Conservation (phyloP, 768 basidiomycete species). For the Infundibulicybe gibba region DNA sequence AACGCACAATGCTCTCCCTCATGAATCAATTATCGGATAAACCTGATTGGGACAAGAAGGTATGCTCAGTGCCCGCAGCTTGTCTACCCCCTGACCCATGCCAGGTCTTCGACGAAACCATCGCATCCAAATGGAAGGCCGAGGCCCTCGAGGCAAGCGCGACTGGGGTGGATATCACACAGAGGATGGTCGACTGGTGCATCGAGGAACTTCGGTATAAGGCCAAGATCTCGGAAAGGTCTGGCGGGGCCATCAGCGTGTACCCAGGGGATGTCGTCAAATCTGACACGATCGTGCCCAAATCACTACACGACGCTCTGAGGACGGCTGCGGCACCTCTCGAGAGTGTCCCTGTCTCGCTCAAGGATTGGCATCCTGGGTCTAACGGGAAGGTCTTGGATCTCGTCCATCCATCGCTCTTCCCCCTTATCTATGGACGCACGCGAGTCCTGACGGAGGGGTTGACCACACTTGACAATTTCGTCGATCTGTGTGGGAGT, state of each 20-base stretch:
- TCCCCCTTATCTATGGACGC: conserved; percentile 25
- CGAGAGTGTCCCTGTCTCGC: conserved; percentile 24
- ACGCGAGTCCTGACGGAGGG: conserved; percentile 9
- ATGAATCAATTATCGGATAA: conserved; percentile 19
- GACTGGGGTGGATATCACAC: conserved; percentile 1
- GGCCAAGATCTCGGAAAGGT: conserved; percentile 6
- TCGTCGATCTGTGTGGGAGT: background rate
- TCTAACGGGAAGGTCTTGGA: conserved; percentile 35
- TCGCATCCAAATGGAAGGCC: conserved; percentile 12
- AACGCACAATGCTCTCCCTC: conserved; percentile 13
- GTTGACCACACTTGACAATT: conserved; percentile 7
- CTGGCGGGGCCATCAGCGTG: conserved; percentile 9
- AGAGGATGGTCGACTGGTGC: conserved; percentile 13
- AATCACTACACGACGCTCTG: conserved; percentile 9
- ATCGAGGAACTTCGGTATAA: conserved; percentile 16
- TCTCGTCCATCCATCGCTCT: conserved; percentile 13
- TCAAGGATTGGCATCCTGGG: conserved; percentile 40
- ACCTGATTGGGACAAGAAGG: conserved; percentile 14
- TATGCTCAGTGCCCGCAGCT: background rate
- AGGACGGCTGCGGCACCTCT: conserved; percentile 16
- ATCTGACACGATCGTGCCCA: conserved; percentile 22
- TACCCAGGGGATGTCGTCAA: conserved; percentile 4
- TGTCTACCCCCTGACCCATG: background rate
- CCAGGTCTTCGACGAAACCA: conserved; percentile 13
- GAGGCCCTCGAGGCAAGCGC: conserved; percentile 5